Evolutionary conservation across 331 rosid genomes (phyloP).

Genomic region (Cydonia oblonga): DNA sequence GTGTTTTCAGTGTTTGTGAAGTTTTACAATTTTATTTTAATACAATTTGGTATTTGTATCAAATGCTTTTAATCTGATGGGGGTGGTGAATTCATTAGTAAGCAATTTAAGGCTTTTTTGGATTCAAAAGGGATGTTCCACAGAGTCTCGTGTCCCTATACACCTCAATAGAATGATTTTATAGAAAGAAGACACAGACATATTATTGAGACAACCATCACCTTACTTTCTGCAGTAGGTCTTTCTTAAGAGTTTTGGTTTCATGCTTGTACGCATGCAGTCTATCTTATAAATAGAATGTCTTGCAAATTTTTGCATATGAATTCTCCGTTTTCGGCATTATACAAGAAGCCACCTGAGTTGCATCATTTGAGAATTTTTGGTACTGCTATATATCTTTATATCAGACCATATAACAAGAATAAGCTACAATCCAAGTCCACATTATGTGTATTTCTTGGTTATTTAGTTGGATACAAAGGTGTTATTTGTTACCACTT

Average conservation of each 20-base stretch:
- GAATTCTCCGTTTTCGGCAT: too few species aligned
- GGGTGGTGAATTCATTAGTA: not conserved
- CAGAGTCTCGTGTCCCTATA: not conserved
- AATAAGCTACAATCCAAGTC: not conserved
- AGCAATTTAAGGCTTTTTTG: not conserved
- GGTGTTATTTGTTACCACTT: too few species aligned
- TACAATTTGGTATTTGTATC: too few species aligned
- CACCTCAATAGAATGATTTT: not conserved
- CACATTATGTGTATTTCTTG: not conserved
- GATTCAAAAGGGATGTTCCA: not conserved
- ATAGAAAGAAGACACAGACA: not conserved
- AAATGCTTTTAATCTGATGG: not conserved
- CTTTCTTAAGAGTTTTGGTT: not conserved
- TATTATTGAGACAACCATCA: not conserved
- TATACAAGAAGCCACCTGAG: not conserved
- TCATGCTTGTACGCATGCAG: not conserved
- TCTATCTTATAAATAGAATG: not conserved
- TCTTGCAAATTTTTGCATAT: not conserved
- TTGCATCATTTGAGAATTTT: too few species aligned
- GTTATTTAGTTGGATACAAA: not conserved
- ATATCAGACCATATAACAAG: too few species aligned
- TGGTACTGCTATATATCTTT: not conserved
- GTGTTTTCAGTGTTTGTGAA: not conserved
- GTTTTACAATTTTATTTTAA: too few species aligned
- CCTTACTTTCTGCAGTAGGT: not conserved